Base-by-base conservation (phyloP, 192 early-diverging fungal species). In the Funneliformis geosporum region DNA sequence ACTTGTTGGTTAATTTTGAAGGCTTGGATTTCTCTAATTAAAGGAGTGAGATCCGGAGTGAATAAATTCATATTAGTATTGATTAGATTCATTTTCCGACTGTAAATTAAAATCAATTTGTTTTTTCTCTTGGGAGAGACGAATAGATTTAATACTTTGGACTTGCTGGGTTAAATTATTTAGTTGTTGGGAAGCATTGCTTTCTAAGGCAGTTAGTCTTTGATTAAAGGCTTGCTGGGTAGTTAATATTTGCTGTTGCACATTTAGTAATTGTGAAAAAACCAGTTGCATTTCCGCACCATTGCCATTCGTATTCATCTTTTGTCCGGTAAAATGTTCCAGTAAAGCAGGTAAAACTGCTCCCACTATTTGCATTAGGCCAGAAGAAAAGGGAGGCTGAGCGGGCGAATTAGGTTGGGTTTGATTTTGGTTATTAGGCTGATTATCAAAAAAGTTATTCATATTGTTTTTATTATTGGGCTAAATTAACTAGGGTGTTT, bases 111-210 rank as follows among this genome's bases (percentile, higher is more conserved):
- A 73, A 0, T 73, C 71, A 73, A 73, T 73, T 4, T 44, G 42
- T 28, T 73, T 73, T 44, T 11, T 71, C 43, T 47, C 44, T 11
- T 50, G 71, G 9, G 70, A 21, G 0, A 73, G 9, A 5, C 71
- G 42, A 73, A 73, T 46, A 0, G 71, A 73, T 5, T 73, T 73
- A 47, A 73, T 73, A 23, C 71, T 73, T 73, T 73, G 42, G 47
- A 73, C 71, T 73, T 73, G 44, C 0, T 73, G 40, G n/a, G 9
- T 3, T 5, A 73, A 25, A 33, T 28, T 55, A 55, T 44, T 55
- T 3, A 73, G 25, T 46, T 73, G 71, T 1, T 14, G 6, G 44
- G 46, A n/a, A 44, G 44, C 0, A 4, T 6, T 21, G 40, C 5
- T n/a, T n/a, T 73, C 71, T 55, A 73, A 73, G n/a, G n/a, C n/a